Evolutionary conservation across 2,329 filamentous ascomycete species (phyloP), one percentile per base, ranked within the genome.

Genomic region (Chaetoscypha palmicola): DNA sequence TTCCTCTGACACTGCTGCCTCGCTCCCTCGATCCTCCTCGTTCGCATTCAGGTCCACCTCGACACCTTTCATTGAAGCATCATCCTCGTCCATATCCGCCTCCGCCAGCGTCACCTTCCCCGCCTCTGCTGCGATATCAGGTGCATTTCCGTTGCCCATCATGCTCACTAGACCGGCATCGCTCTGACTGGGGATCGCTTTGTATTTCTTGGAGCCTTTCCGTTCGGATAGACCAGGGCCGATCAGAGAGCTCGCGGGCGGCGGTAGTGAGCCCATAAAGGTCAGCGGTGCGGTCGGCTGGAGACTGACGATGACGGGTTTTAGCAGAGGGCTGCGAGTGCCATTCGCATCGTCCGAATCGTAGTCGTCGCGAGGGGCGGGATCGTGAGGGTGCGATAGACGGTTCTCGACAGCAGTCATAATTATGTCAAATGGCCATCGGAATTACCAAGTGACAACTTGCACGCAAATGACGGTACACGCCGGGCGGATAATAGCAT

Each of bases 91-190:
- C 42, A 67, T 64, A 43, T 64, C 60, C 44, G 67, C 68, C 2
- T 65, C 66, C 17, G 71, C 68, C 37, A 85, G 66, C 17, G 75
- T 70, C 51, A 71, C 61, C 49, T 67, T 65, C 50, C 71, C 74
- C 45, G 77, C 82, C 58, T 66, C 60, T 52, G 66, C 66, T 46
- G 81, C 80, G 58, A 87, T 74, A 39, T 88, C 80, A 39, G 76
- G 79, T 53, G 70, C 70, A 58, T 79, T 78, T 57, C 79, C 77
- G 58, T 70, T 76, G 55, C 69, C 76, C 68, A 90, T 72, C 62
- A 73, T 70, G 45, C 68, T 66, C 50, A 91, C 72, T 62, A 91
- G 71, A 51, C 86, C 79, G 54, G 71, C 76, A 72, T 85, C 79
- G 55, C 75, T 77, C 59, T 76, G 75, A 56, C 68, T 77, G 32